These are phyloP conservation scores for Ambrosia artemisiifolia DNA, from an alignment of 129 eudicot species.

Conservation along the genomic window DNA sequence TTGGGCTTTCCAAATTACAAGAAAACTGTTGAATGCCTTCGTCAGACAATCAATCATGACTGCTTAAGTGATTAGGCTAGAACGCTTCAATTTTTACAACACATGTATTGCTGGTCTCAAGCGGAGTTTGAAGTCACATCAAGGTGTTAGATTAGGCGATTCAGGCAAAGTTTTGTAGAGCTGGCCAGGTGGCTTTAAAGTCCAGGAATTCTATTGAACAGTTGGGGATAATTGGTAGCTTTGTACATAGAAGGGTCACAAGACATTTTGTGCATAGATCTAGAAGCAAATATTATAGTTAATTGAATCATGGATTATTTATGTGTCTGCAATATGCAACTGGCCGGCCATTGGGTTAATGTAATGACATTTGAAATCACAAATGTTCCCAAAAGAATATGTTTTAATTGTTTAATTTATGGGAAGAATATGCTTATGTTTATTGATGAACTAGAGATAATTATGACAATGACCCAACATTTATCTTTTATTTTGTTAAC, in stretches of 20 bases:
- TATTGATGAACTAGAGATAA: not conserved
- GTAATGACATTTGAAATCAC: not conserved
- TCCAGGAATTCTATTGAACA: not conserved
- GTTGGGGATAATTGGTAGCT: not conserved
- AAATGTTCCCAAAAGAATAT: not conserved
- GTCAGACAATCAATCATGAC: not conserved
- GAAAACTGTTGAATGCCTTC: constrained; percentile 1
- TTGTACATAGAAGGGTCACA: not conserved
- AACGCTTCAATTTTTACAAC: not conserved
- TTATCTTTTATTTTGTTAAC: not conserved
- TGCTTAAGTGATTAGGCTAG: constrained; percentile 7
- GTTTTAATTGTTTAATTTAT: not conserved
- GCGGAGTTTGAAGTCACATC: not conserved
- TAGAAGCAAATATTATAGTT: not conserved
- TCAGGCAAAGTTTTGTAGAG: not conserved
- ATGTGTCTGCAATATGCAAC: no score
- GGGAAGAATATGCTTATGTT: not conserved
- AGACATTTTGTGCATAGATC: not conserved
- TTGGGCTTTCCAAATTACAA: constrained; percentile 23
- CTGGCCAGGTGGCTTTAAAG: not conserved
- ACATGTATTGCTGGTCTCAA: not conserved
- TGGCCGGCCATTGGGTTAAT: not conserved
- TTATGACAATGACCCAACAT: not conserved
- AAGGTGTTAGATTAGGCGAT: not conserved
- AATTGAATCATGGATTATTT: not conserved